These are phyloP conservation scores for Arthrinium phaeospermum DNA, from an alignment of 2,329 filamentous ascomycete species.

Conservation along the genomic window DNA sequence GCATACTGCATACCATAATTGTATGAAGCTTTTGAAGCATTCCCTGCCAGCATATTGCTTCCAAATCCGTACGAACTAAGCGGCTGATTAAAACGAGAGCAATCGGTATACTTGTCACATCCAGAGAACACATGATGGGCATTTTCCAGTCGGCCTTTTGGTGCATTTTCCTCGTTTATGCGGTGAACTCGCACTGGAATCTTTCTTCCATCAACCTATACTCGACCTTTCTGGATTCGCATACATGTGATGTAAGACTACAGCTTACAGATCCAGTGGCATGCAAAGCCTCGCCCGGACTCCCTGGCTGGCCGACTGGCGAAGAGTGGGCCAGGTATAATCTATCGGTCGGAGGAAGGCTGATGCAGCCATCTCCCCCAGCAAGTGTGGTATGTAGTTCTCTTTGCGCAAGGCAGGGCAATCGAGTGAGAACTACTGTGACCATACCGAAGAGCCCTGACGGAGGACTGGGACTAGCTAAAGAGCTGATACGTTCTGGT, in stretches of 20 bases:
- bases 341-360: constrained; percentile 46
- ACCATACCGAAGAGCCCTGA: neutral
- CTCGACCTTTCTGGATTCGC: neutral
- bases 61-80: neutral
- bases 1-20: neutral
- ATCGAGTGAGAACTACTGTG: neutral
- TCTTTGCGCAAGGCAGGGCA: neutral
- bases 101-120: neutral
- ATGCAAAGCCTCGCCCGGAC: constrained; percentile 10
- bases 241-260: neutral
- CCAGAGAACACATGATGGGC: neutral
- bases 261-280: neutral
- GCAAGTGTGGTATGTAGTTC: constrained; percentile 40
- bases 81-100: neutral
- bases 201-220: neutral
- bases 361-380: constrained; percentile 50
- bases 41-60: neutral
- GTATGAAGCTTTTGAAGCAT: neutral
- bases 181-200: neutral
- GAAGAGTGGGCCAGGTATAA: constrained; percentile 53
- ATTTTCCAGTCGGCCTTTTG: neutral
- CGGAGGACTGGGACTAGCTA: neutral
- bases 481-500: neutral
- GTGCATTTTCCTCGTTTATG: neutral
- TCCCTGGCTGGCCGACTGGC: constrained; percentile 51